Base-by-base conservation (phyloP, 2,329 filamentous ascomycete species). In the Microsporum ferrugineum region DNA sequence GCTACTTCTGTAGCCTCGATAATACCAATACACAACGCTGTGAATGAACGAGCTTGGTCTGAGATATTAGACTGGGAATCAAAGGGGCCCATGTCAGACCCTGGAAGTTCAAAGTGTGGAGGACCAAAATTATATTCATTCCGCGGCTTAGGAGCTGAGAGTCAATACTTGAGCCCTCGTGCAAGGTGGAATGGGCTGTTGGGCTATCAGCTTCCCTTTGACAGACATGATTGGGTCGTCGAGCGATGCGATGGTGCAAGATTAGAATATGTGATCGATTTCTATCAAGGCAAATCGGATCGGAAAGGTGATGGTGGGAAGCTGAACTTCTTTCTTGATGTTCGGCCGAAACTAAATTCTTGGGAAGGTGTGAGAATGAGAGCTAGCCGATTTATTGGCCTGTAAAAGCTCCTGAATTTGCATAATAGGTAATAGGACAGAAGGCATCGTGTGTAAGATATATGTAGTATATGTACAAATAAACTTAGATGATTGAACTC, bases 191-290 rank as follows among this genome's bases (percentile, higher is more conserved):
- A 95, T 73, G 88, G 86, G 3, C 75, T 91, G 62, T 76, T 96
- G 60, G 94, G 94, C n/a, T 97, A 96, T 73, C 86, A 88, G 63
- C 80, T 87, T 59, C 94, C 94, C 1, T 99, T 99, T 74, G 94
- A 99, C 76, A 81, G 94, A 33, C 94, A 99, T 73, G 94, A 99
- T 74, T 99, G 94, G 94, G 85, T 96, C 29, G 87, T 99, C 39
- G 91, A 99, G 75, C 82, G 94, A 58, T 97, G 94, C 71, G 92
- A 88, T 23, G 77, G 77, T 5, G 70, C 72, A 61, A 84, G 84
- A 69, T 78, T 99, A 57, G 94, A 97, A 69, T 99, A 99, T 72
- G 88, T 99, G 43, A 99, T 99, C 73, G 94, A 99, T 75, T 99
- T 99, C 69, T 99, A 99, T 71, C 85, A 90, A 3, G 94, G 94